phyloP scores from a whole-genome alignment of 345 rosid genomes.

The Eucalyptus shirleyi region DNA sequence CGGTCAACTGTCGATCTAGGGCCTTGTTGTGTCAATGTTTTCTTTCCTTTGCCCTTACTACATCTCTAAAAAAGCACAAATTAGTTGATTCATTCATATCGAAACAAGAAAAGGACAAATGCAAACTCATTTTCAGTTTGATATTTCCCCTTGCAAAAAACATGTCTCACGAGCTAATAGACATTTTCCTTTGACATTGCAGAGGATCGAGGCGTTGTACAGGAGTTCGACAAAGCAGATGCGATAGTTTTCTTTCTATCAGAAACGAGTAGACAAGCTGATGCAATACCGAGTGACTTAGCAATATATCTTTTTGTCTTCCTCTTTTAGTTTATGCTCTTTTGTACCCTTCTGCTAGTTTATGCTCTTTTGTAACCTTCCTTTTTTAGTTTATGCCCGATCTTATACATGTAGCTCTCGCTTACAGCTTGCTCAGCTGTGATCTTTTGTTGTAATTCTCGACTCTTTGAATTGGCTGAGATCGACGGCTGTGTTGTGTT shows the following conservation, averaged over 20 bases:
- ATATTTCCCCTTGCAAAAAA: background rate
- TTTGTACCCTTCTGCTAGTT: background rate
- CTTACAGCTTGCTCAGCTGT: background rate
- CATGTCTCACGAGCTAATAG: background rate
- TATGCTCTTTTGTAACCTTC: background rate
- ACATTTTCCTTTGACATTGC: background rate
- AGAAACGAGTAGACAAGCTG: background rate
- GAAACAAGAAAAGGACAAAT: background rate
- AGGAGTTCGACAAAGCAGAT: slow-evolving; percentile 40
- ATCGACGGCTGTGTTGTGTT: fast-evolving
- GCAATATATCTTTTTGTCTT: background rate
- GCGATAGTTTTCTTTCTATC: background rate
- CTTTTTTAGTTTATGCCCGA: background rate
- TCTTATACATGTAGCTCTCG: too few relatives aligned
- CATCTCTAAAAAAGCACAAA: background rate
- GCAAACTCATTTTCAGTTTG: background rate
- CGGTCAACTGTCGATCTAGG: background rate
- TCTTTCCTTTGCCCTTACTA: background rate
- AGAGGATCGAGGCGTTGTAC: slow-evolving; percentile 45
- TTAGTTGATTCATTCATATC: background rate
- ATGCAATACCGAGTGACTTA: background rate
- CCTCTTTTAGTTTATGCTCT: background rate
- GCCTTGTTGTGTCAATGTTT: background rate
- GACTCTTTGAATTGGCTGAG: background rate
- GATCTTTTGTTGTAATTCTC: background rate